Percentiles rank a stretch among this genome's conserved stretches.
Conservation (phyloP, 2,329 filamentous ascomycete species). For the Clonostachys chloroleuca region DNA sequence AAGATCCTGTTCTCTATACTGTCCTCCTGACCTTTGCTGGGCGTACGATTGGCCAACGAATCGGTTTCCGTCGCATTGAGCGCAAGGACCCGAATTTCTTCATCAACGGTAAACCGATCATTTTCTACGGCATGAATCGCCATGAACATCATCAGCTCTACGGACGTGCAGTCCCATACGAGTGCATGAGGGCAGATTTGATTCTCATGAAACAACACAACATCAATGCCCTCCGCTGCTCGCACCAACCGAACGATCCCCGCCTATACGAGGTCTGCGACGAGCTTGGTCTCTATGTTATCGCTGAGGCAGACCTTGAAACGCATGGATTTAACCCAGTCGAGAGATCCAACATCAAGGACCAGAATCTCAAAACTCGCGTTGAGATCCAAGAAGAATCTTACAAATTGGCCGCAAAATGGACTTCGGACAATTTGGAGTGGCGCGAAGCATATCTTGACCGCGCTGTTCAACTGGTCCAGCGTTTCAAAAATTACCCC, state of each 20-base stretch:
- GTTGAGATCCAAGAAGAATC: conserved; percentile 44
- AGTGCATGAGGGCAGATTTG: conserved; percentile 37
- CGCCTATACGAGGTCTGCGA: conserved; percentile 56
- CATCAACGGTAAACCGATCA: conserved; percentile 61
- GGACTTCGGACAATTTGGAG: conserved; percentile 54
- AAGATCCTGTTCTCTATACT: conserved; percentile 59
- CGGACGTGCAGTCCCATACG: conserved; percentile 56
- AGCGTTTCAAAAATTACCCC: conserved; percentile 67
- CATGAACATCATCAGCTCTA: conserved; percentile 65
- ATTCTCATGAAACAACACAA: conserved; percentile 67
- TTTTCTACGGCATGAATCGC: conserved; percentile 64
- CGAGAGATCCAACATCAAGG: conserved; percentile 18
- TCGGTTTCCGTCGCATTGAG: conserved; percentile 62
- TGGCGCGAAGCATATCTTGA: conserved; percentile 66
- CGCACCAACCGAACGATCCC: conserved; percentile 64
- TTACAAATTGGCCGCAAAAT: conserved; percentile 24
- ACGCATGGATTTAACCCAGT: conserved; percentile 50
- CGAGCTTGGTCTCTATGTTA: conserved; percentile 61
- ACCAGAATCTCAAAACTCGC: conserved; percentile 1
- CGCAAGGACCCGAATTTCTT: conserved; percentile 56
- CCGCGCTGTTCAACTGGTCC: conserved; percentile 52
- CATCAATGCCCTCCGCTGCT: conserved; percentile 65
- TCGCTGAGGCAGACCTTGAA: conserved; percentile 45
- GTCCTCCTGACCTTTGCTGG: conserved; percentile 27
- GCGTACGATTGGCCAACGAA: conserved; percentile 41